Base-by-base conservation (phyloP, 1,139 yeast genomes). In the Suhomyces anneliseae region DNA sequence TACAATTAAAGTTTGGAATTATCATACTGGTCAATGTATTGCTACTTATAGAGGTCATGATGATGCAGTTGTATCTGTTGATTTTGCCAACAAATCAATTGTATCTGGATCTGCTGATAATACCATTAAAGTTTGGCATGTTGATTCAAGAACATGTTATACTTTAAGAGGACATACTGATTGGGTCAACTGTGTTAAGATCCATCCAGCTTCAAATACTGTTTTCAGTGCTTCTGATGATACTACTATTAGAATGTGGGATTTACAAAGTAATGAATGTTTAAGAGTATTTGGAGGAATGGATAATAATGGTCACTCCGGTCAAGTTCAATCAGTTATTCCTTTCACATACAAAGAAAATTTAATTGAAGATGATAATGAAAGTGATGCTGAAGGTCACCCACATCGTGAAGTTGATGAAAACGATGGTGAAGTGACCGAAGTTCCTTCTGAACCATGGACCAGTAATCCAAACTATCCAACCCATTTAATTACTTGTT, bases 101-200 rank as follows among this genome's bases (percentile, higher is more conserved):
- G 98, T 92, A 1, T 85, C 95, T 7, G 99, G 98, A 0, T 85
- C 95, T 14, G 96, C 96, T 0, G 99, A 93, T 68, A 79, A 81
- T 54, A 90, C 96, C 0, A 87, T 93, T 46, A 89, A 90, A 62
- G 93, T 93, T 10, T 93, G 99, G 99, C 95, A 93, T 65, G 96
- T 93, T 46, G 96, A 88, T 62, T 83, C 90, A 14, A 78, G 96
- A 66, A 88, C 96, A 2, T 93, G 97, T 62, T 90, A 87, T 65
- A 90, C 98, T 0, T 74, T 93, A 50, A 76, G 97, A 36, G 99
- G 99, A 4, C 99, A 93, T 64, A 79, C 86, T 0, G 98, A 89
- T 56, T 85, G 96, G 84, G 97, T 93, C 27, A 90, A 89, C 55
- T 82, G 89, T 51, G 98, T 93, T 38, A 88, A 87, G 67, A 82